phyloP scores from a whole-genome alignment of 169 alveolate genomes.

The Pseudocohnilembus persalinus region DNA sequence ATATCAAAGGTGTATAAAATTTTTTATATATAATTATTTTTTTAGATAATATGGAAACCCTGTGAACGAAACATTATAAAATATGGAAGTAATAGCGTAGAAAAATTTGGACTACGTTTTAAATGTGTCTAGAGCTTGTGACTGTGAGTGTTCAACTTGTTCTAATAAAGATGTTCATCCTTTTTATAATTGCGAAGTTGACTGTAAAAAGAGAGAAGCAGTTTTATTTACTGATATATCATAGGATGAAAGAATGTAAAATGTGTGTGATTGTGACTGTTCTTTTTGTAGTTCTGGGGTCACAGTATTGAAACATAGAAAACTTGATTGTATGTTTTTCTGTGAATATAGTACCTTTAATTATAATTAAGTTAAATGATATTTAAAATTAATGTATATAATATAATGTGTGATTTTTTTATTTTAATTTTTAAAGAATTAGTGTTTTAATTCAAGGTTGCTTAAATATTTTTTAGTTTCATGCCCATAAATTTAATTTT shows the following conservation, averaged over 20 bases:
- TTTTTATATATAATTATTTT: no score
- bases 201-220: background rate
- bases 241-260: background rate
- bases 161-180: background rate
- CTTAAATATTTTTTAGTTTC: no score
- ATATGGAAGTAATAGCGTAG: background rate
- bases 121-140: background rate
- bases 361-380: background rate
- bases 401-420: background rate
- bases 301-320: background rate
- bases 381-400: background rate
- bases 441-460: no score
- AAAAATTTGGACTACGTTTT: background rate
- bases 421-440: no score
- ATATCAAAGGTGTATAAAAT: no score
- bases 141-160: background rate
- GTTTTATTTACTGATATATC: background rate
- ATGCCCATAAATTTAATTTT: no score
- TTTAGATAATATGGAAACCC: background rate
- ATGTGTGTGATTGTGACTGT: background rate
- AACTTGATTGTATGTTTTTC: background rate
- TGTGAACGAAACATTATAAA: background rate
- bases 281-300: background rate
- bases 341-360: background rate
- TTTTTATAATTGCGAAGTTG: background rate